Base-by-base conservation (phyloP, 2,329 filamentous ascomycete species). In the Trichoderma sp. region DNA sequence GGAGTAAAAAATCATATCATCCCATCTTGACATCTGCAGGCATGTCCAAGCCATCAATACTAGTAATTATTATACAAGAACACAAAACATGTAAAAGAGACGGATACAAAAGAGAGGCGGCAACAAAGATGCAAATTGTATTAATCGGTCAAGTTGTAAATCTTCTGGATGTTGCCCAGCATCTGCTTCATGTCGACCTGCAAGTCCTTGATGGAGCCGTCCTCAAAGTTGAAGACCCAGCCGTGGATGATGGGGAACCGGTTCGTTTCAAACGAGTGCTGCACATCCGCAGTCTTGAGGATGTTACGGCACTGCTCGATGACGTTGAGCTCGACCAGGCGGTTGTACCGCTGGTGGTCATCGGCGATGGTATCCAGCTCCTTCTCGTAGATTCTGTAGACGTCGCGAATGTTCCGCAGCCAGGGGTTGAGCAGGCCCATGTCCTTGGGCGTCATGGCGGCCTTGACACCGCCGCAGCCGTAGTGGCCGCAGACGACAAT, bases 321-420 rank as follows among this genome's bases (percentile, higher is more conserved):
- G 59, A 97, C 93, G 77, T 96, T 97, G 76, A 96, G 85, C 83
- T 96, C 92, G 60, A 93, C 91, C 68, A 97, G 83, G 71, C 90
- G 90, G 73, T 90, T 80, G 73, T 90, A 89, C 71, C 89, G 87
- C 60, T 86, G 84, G 8, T 84, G 75, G 80, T 86, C 83, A 81
- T 90, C 81, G 76, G 79, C 11, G 79, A 91, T 83, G 77, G 85
- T 75, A 79, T 91, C 89, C 24, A 93, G 85, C 83, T 93, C 90
- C 65, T 81, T 79, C 82, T 92, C 89, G 79, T 92, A 86, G 73
- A 92, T 83, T 13, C 90, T 84, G 80, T 92, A 92, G 69, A 92
- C 89, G 77, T 92, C 90, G 69, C 90, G 87, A 75, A 92, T 91
- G 81, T 91, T 91, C 63, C 89, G 84, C 72, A 92, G 84, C 90